Percentiles rank a stretch among this genome's conserved stretches.
phyloP scores from a whole-genome alignment of 192 early-diverging fungal species.

The Backusella tarrabulga region DNA sequence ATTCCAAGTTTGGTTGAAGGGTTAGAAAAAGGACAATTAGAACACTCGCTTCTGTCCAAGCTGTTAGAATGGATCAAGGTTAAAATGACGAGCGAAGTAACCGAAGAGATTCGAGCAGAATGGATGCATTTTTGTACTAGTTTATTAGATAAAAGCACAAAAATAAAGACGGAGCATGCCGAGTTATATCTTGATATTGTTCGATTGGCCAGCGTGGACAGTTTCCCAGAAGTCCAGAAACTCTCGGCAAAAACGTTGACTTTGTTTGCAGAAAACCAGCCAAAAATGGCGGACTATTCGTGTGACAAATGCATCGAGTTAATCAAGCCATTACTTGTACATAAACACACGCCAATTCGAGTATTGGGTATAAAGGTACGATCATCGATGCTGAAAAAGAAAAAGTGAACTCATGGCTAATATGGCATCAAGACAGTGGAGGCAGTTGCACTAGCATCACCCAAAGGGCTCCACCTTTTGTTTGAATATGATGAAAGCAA shows the following conservation, averaged over 20 bases:
- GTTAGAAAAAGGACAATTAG: neutral
- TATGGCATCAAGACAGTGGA: neutral
- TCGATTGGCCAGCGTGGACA: neutral
- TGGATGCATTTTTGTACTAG: constrained; percentile 11
- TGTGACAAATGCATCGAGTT: constrained; percentile 5
- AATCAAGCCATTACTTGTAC: constrained; percentile 1
- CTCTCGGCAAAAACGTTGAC: neutral
- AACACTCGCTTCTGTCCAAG: neutral
- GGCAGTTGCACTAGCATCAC: neutral
- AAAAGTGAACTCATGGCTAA: neutral
- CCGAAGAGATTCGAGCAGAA: constrained; percentile 12
- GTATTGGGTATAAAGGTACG: constrained; percentile 13
- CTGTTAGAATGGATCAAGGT: neutral
- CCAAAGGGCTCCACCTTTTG: neutral
- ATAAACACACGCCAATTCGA: constrained; percentile 19
- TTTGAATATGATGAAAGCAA: constrained; percentile 6
- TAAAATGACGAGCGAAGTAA: neutral
- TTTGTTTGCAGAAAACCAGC: neutral
- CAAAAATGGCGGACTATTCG: neutral
- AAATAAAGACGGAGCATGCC: neutral
- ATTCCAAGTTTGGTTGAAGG: neutral
- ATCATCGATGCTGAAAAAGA: neutral
- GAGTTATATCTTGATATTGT: neutral
- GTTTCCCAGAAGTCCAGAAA: constrained; percentile 11
- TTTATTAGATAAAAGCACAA: neutral